These are phyloP conservation scores for Fomitopsis serialis DNA, from an alignment of 768 basidiomycete species.

Conservation along the genomic window DNA sequence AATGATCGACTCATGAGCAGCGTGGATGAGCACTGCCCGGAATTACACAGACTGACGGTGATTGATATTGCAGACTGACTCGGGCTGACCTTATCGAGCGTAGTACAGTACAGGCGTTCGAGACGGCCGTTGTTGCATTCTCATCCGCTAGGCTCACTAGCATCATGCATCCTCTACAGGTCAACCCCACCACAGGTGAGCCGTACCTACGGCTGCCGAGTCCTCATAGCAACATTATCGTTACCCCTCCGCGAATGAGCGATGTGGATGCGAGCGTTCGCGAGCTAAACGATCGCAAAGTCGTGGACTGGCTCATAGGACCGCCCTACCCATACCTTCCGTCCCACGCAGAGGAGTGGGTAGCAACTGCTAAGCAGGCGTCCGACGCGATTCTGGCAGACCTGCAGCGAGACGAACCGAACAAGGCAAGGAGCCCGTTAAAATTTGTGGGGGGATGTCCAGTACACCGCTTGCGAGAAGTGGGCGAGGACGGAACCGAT, in stretches of 20 bases:
- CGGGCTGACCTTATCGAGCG: too few relatives aligned
- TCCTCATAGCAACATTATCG: slow-evolving; percentile 47
- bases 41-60: too few relatives aligned
- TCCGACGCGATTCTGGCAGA: slow-evolving; percentile 29
- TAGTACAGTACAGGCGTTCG: too few relatives aligned
- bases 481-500: slow-evolving; percentile 49
- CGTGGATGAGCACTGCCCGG: too few relatives aligned
- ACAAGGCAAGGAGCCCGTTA: slow-evolving; percentile 12
- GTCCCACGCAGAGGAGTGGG: slow-evolving; percentile 36
- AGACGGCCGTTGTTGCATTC: neutral
- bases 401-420: slow-evolving; percentile 18
- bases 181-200: slow-evolving; percentile 30
- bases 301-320: slow-evolving; percentile 39
- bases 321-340: slow-evolving; percentile 51
- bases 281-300: slow-evolving; percentile 43
- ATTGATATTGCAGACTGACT: too few relatives aligned
- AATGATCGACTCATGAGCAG: too few relatives aligned
- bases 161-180: slow-evolving; percentile 28
- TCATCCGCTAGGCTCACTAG: too few relatives aligned
- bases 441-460: slow-evolving; percentile 41
- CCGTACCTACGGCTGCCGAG: slow-evolving; percentile 48
- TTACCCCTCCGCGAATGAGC: slow-evolving; percentile 50
- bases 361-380: slow-evolving; percentile 23
- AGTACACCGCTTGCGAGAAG: slow-evolving; percentile 46
- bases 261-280: slow-evolving; percentile 35